phyloP scores from a whole-genome alignment of 2,329 filamentous ascomycete genomes.

The Pyrenophora teres region DNA sequence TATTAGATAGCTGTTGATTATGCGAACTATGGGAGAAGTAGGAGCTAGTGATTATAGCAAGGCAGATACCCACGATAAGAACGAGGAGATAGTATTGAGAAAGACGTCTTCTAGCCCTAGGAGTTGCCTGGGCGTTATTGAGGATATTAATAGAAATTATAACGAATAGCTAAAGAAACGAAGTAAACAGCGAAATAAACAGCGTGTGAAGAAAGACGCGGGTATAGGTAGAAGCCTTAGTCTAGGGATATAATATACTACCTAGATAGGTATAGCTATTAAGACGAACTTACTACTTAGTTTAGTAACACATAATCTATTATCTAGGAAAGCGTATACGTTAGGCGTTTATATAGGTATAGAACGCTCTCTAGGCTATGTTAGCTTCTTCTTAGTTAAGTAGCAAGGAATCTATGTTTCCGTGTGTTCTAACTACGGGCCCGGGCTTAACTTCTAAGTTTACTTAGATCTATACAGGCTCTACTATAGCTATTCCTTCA shows the following conservation, averaged over 20 bases:
- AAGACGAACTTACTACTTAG: slow-evolving; percentile 5
- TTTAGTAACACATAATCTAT: slow-evolving; percentile 7
- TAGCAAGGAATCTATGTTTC: slow-evolving; percentile 5
- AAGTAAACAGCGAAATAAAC: slow-evolving; percentile 7
- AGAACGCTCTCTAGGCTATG: slow-evolving; percentile 9
- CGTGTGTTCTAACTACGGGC: slow-evolving; percentile 1
- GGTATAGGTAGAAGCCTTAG: too few species aligned
- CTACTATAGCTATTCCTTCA: too few species aligned
- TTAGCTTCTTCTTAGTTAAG: slow-evolving; percentile 4
- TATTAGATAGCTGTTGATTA: slow-evolving; percentile 1
- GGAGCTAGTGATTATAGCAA: slow-evolving; percentile 9
- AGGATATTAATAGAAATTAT: slow-evolving; percentile 7
- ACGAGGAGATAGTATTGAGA: slow-evolving; percentile 10
- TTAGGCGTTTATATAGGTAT: slow-evolving; percentile 8
- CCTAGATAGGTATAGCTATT: slow-evolving; percentile 5
- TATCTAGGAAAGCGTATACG: slow-evolving; percentile 4
- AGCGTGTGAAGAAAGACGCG: slow-evolving; percentile 8
- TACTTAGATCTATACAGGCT: too few species aligned
- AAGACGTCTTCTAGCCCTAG: slow-evolving; percentile 6
- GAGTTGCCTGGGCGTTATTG: slow-evolving; percentile 6
- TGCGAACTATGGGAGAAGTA: slow-evolving; percentile 5
- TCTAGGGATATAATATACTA: slow-evolving; percentile 7
- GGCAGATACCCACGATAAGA: slow-evolving; percentile 11
- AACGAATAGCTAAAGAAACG: slow-evolving; percentile 7
- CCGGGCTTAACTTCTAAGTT: not conserved